phyloP scores from a whole-genome alignment of 1,284 basidiomycete species.

The Coniophora puteana region DNA sequence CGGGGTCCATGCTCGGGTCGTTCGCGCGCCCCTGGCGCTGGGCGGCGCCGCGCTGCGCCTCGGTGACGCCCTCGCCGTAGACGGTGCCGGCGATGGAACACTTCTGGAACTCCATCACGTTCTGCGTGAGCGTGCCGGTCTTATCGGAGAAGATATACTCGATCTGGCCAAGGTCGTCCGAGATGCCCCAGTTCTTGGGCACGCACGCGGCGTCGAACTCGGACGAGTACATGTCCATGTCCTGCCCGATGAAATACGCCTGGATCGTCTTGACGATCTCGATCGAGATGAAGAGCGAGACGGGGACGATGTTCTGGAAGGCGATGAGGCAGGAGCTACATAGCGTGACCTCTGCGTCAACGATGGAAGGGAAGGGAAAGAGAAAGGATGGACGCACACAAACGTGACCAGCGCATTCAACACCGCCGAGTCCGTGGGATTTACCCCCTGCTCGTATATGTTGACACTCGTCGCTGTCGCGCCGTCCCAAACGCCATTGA shows the following conservation, averaged over 20 bases:
- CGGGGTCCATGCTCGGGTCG: slow-evolving; percentile 59
- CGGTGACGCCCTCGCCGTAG: slow-evolving; percentile 93
- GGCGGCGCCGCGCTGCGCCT: slow-evolving; percentile 91
- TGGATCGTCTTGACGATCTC: slow-evolving; percentile 98
- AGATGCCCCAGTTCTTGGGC: slow-evolving; percentile 98
- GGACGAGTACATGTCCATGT: slow-evolving; percentile 95
- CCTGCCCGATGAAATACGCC: slow-evolving; percentile 96
- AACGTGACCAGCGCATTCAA: slow-evolving; percentile 89
- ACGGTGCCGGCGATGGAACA: slow-evolving; percentile 83
- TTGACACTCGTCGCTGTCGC: slow-evolving; percentile 64
- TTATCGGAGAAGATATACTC: slow-evolving; percentile 99
- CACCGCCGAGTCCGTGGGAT: slow-evolving; percentile 57
- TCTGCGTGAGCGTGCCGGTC: slow-evolving; percentile 94
- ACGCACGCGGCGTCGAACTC: slow-evolving; percentile 86
- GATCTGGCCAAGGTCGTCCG: slow-evolving; percentile 96
- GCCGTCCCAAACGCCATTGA: slow-evolving; percentile 72
- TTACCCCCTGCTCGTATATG: slow-evolving; percentile 68
- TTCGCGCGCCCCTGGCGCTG: slow-evolving; percentile 75
- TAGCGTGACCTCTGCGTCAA: slow-evolving; percentile 8
- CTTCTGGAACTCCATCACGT: slow-evolving; percentile 98
- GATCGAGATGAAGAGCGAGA: slow-evolving; percentile 96
- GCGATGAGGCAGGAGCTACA: slow-evolving; percentile 82
- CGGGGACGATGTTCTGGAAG: slow-evolving; percentile 97
- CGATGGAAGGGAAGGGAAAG: background rate
- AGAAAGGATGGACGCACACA: slow-evolving; percentile 52